phyloP scores from a whole-genome alignment of 306 rosid species.

The Prunus persica region DNA sequence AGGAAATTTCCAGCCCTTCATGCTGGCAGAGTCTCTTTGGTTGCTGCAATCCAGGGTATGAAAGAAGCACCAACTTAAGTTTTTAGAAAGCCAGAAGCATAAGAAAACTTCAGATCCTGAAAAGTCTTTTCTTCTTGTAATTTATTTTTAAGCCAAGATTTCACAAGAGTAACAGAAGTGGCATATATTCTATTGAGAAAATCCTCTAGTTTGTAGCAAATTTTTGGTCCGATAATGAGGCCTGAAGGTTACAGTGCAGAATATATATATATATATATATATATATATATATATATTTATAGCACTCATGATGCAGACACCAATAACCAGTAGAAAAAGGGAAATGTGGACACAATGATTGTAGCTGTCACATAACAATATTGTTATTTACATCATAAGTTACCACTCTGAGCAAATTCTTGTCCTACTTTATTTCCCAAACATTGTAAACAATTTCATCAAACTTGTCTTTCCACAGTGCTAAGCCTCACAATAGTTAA shows the following conservation, averaged over 20 bases:
- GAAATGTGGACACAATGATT: background rate
- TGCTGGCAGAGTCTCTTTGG: slow-evolving; percentile 40
- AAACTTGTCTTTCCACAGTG: too few relatives aligned
- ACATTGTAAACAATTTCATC: too few relatives aligned
- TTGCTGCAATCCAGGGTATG: slow-evolving; percentile 26
- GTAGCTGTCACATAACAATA: background rate
- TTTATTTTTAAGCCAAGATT: background rate
- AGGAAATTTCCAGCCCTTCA: slow-evolving; percentile 30
- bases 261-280: background rate
- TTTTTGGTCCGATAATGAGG: too few relatives aligned
- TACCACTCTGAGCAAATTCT: background rate
- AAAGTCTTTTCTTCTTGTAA: background rate
- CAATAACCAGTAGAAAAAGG: background rate
- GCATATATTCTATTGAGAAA: background rate
- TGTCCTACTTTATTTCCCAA: too few relatives aligned
- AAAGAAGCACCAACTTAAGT: background rate
- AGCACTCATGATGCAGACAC: background rate
- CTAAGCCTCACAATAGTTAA: too few relatives aligned
- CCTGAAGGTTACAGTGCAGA: background rate
- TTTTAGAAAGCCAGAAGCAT: background rate
- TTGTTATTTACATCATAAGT: background rate
- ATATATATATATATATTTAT: background rate
- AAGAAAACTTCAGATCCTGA: background rate
- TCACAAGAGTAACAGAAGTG: background rate
- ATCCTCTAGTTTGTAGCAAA: background rate